Conservation (phyloP, 2,329 filamentous ascomycete species). For the Ascosphaera pollenicola region DNA sequence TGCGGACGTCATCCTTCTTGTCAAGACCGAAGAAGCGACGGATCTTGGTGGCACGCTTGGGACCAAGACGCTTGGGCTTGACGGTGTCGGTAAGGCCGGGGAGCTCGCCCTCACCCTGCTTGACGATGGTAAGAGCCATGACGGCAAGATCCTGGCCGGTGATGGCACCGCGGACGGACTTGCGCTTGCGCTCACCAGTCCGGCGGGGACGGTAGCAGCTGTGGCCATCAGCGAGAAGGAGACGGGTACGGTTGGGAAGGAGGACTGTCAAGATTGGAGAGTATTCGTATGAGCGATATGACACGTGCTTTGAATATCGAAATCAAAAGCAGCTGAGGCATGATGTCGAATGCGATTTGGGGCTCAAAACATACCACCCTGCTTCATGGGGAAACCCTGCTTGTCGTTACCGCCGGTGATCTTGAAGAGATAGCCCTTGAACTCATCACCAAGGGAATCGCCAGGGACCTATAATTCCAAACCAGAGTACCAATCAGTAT, state of each 20-base stretch:
- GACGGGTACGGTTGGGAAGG: slow-evolving; percentile 93
- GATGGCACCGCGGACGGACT: slow-evolving; percentile 98
- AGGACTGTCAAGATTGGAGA: slow-evolving; percentile 28
- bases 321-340: too few relatives aligned
- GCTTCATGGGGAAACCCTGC: slow-evolving; percentile 99
- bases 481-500: too few relatives aligned
- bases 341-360: slow-evolving; percentile 9
- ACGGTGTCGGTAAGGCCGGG: slow-evolving; percentile 94
- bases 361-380: slow-evolving; percentile 41
- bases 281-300: too few relatives aligned
- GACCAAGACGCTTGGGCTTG: slow-evolving; percentile 96
- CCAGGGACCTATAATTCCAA: slow-evolving; percentile 46
- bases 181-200: slow-evolving; percentile 97
- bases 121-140: slow-evolving; percentile 84
- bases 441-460: slow-evolving; percentile 94
- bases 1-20: slow-evolving; percentile 99
- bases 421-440: slow-evolving; percentile 99
- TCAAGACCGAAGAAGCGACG: slow-evolving; percentile 98
- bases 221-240: slow-evolving; percentile 90
- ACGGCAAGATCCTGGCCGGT: slow-evolving; percentile 90
- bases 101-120: slow-evolving; percentile 89
- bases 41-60: slow-evolving; percentile 99
- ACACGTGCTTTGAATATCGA: too few relatives aligned
- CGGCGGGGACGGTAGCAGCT: slow-evolving; percentile 96
- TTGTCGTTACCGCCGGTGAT: slow-evolving; percentile 99